Evolutionary conservation across 2,329 filamentous ascomycete genomes (phyloP).

Genomic region (Tolypocladium paradoxum): DNA sequence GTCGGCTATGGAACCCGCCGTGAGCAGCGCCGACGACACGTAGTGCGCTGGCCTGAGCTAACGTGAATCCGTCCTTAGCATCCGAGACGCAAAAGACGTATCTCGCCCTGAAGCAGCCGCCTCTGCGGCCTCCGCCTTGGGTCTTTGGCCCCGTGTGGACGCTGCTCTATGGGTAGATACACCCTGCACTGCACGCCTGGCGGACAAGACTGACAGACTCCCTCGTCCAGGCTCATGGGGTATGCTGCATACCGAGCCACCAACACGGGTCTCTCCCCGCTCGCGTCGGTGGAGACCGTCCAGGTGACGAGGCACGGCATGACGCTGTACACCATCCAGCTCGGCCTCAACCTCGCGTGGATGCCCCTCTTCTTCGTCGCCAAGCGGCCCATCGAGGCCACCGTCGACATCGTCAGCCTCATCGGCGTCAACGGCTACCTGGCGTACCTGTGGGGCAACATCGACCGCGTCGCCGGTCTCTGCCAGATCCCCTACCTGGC

Average conservation of each 20-base stretch:
- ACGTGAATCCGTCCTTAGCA: constrained; percentile 23
- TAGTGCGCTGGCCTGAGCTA: background rate
- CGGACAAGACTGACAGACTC: background rate
- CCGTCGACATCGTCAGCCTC: constrained; percentile 63
- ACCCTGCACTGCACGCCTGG: too few species aligned
- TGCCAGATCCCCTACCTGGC: constrained; percentile 70
- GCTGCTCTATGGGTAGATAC: constrained; percentile 44
- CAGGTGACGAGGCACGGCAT: constrained; percentile 55
- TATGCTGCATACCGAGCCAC: constrained; percentile 78
- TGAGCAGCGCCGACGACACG: constrained; percentile 26
- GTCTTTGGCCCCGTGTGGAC: constrained; percentile 59
- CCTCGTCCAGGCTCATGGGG: constrained; percentile 54
- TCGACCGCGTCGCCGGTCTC: constrained; percentile 65
- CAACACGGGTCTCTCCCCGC: constrained; percentile 48
- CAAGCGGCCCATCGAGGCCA: constrained; percentile 61
- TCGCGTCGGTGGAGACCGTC: constrained; percentile 41
- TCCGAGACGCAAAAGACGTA: constrained; percentile 52
- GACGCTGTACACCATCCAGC: constrained; percentile 75
- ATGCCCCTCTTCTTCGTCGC: constrained; percentile 88
- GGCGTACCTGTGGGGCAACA: constrained; percentile 62
- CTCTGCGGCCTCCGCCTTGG: constrained; percentile 47
- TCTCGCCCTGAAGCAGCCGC: constrained; percentile 55
- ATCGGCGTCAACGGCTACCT: constrained; percentile 64
- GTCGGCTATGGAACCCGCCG: constrained; percentile 59
- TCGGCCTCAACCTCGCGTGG: constrained; percentile 77